These are phyloP conservation scores for Thelonectria blattea DNA, from an alignment of 2,329 filamentous ascomycete genomes.

Conservation along the genomic window DNA sequence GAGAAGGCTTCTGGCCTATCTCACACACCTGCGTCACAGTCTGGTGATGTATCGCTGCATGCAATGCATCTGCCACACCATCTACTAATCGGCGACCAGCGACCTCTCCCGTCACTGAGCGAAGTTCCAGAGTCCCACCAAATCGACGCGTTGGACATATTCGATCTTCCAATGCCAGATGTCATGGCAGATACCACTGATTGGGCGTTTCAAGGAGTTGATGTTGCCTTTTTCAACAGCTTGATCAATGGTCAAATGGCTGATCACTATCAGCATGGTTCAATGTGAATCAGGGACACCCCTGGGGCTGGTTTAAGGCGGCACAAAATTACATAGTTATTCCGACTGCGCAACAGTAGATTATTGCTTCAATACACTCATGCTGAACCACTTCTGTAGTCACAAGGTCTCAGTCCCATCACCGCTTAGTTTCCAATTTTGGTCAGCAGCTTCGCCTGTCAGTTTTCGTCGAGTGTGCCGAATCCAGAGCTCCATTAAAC, in stretches of 20 bases:
- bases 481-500: neutral
- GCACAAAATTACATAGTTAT: no score
- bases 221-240: slow-evolving; percentile 20
- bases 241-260: slow-evolving; percentile 10
- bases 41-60: neutral
- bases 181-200: slow-evolving; percentile 10
- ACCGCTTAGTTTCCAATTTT: neutral
- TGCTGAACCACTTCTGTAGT: neutral
- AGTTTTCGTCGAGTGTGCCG: neutral
- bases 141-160: neutral
- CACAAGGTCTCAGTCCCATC: neutral
- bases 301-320: no score
- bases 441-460: neutral
- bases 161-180: slow-evolving; percentile 9
- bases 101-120: neutral
- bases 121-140: neutral
- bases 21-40: neutral
- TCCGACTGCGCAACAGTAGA: no score
- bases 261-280: neutral
- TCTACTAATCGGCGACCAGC: neutral
- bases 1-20: neutral
- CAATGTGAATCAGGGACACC: neutral
- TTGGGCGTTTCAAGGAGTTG: slow-evolving; percentile 26
- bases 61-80: neutral
- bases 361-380: no score